Evolutionary conservation across 2,329 filamentous ascomycete genomes (phyloP), one percentile per base, ranked within the genome.

Genomic region (Neonectria magnoliae): DNA sequence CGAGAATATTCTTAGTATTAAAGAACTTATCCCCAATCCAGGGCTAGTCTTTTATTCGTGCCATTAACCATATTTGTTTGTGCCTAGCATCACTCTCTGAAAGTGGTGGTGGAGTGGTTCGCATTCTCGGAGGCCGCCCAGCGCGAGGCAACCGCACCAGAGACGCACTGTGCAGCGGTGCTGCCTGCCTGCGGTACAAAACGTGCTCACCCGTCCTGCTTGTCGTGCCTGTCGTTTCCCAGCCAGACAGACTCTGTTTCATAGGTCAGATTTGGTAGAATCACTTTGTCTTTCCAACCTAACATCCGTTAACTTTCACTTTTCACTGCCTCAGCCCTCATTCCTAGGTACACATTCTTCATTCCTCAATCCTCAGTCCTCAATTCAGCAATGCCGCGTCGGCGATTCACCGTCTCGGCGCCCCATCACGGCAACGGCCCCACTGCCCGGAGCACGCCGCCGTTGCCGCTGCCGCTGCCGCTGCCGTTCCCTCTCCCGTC

Each of bases 71-170:
- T 29, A 29, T 8, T 10, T 29, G 9, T 1, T 29, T 6, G 25
- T 25, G 25, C 29, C 9, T 29, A 10, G 29, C 9, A 10, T 9
- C 7, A 10, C 29, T 29, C 5, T 8, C 29, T 29, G 4, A 16
- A 5, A 16, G 13, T 66, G 63, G 11, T 66, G 63, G 59, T 57
- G 59, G 48, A 36, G 33, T 60, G 55, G 60, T 68, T 42, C 41
- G 57, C 50, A 54, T 64, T 38, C 41, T 31, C 27, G 42, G 65
- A 68, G 64, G 66, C 66, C 66, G 66, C 66, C 62, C 29, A 38
- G 16, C n/a, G 18, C 51, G 60, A 68, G 66, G 66, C 66, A 68
- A 55, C 66, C 53, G 36, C 47, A 13, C 55, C 18, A 18, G 65
- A 42, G 38, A 38, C 4, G 38, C 38, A 42, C 38, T 47, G 55